Conservation (phyloP, 805 yeast species). For the Cyberlindnera misumaiensis region DNA sequence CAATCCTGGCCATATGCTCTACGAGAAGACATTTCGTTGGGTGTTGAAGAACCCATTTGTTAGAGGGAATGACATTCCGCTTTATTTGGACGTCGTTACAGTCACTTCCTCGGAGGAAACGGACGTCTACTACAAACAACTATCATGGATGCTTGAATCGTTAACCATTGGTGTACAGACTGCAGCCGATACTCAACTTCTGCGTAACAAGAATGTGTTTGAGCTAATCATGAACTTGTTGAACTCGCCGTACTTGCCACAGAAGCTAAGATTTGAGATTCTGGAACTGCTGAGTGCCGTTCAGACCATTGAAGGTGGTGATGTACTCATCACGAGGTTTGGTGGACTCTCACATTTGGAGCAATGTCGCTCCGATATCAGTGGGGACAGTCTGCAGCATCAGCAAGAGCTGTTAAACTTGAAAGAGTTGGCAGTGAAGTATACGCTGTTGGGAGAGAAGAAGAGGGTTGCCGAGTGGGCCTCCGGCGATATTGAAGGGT, state of each 20-base stretch:
- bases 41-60: conserved; percentile 42
- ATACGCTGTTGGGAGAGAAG: conserved; percentile 35
- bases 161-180: conserved; percentile 42
- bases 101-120: conserved; percentile 29
- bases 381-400: conserved; percentile 3
- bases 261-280: conserved; percentile 34
- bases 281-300: conserved; percentile 38
- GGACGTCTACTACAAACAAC: conserved; percentile 47
- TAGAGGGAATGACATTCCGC: conserved; percentile 36
- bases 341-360: conserved; percentile 39
- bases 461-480: conserved; percentile 63
- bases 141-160: conserved; percentile 57
- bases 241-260: conserved; percentile 42
- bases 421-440: conserved; percentile 40
- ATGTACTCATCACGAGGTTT: conserved; percentile 51
- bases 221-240: conserved; percentile 60
- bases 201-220: conserved; percentile 48
- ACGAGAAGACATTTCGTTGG: conserved; percentile 65
- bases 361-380: conserved; percentile 4
- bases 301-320: conserved; percentile 51
- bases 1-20: conserved; percentile 68
- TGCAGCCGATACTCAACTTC: conserved; percentile 43
- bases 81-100: conserved; percentile 28
- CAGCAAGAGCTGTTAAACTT: conserved; percentile 33
- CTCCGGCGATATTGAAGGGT: conserved; percentile 37